Conservation (phyloP, 306 rosid genomes). For the apple (Malus domestica) region DNA sequence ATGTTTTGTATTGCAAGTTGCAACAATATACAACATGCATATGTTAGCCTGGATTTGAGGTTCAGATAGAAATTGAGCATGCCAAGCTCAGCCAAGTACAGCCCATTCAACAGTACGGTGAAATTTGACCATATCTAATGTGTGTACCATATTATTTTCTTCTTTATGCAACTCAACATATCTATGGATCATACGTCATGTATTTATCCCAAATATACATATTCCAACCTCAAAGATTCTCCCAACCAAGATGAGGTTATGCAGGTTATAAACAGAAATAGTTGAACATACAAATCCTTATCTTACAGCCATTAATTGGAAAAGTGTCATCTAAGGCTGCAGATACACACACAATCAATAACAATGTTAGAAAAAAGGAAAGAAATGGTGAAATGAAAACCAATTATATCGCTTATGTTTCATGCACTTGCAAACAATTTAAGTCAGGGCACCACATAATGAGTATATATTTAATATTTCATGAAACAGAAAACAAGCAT, state of each 20-base stretch:
- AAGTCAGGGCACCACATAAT: neutral
- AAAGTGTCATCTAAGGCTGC: neutral
- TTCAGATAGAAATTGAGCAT: neutral
- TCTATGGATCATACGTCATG: neutral
- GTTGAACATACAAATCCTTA: neutral
- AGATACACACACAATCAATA: neutral
- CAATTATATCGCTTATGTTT: neutral
- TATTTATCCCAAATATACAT: neutral
- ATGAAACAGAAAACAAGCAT: neutral
- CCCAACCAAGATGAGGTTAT: neutral
- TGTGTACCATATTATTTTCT: neutral
- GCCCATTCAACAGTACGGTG: neutral
- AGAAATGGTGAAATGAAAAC: neutral
- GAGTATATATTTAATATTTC: neutral
- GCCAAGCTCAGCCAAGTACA: slow-evolving; percentile 1
- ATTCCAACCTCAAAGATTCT: neutral
- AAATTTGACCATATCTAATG: neutral
- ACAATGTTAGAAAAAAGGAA: neutral
- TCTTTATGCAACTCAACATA: neutral
- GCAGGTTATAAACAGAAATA: neutral
- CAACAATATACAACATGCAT: neutral
- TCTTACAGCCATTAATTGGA: neutral
- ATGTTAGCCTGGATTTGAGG: neutral
- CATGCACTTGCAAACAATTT: neutral
- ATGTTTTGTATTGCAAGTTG: neutral